A percentile compares a stretch with the other conserved stretches of the same genome.
These are phyloP conservation scores for Skeletonema tropicum DNA, from an alignment of 108 stramenopile species.

Conservation along the genomic window DNA sequence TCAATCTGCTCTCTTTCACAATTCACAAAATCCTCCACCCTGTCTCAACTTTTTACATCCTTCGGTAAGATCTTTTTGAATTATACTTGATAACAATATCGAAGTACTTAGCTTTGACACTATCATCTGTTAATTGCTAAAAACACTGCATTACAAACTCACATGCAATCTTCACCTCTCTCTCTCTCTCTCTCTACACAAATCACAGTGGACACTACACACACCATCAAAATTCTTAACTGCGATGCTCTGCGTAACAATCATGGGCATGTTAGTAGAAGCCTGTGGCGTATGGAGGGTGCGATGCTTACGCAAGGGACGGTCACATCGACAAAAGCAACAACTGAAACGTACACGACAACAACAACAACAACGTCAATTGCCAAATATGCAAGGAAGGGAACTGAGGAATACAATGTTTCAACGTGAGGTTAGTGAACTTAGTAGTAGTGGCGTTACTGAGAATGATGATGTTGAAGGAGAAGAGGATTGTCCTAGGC, in stretches of 20 bases:
- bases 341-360: slow-evolving; percentile 9
- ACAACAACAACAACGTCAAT: background rate
- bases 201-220: slow-evolving; percentile 38
- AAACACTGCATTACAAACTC: background rate
- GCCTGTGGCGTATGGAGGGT: slow-evolving; percentile 41
- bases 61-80: background rate
- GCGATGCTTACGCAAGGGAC: slow-evolving; percentile 22
- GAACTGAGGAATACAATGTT: background rate
- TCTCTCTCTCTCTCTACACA: no score
- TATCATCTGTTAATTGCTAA: background rate
- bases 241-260: slow-evolving; percentile 32
- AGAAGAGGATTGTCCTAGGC: slow-evolving; percentile 7
- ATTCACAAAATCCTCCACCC: slow-evolving; percentile 22
- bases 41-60: slow-evolving; percentile 44
- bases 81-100: background rate
- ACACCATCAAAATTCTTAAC: slow-evolving; percentile 23
- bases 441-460: background rate
- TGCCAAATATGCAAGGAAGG: slow-evolving; percentile 9
- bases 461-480: background rate
- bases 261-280: slow-evolving; percentile 43
- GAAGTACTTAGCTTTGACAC: background rate
- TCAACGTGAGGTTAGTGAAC: slow-evolving; percentile 6
- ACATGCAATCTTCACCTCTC: background rate
- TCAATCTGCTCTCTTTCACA: slow-evolving; percentile 36
- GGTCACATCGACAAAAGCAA: slow-evolving; percentile 15